A percentile compares a stretch with the other conserved stretches of the same genome.
Conservation (phyloP, 345 rosid species). For the Corchorus olitorius region DNA sequence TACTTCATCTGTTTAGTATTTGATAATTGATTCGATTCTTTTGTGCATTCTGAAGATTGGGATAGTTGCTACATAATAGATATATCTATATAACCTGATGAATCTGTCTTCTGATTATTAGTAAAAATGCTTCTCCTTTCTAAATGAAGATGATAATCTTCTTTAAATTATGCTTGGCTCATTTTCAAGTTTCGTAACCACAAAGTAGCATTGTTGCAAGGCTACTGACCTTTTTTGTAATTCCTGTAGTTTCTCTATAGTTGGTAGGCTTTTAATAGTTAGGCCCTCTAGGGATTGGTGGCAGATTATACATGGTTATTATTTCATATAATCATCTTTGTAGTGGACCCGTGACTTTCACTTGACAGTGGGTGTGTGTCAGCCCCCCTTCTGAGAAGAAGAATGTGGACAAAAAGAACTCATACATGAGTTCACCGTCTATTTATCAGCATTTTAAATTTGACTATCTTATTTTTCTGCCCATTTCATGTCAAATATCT, state of each 20-base stretch:
- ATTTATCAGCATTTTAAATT: background rate
- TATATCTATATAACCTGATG: background rate
- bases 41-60: background rate
- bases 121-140: background rate
- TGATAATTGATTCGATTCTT: background rate
- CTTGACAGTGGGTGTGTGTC: background rate
- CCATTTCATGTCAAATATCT: background rate
- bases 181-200: background rate
- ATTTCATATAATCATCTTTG: background rate
- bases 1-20: slow-evolving; percentile 3
- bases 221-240: background rate
- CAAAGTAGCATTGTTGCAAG: background rate
- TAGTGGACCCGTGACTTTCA: background rate
- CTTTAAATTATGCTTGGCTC: background rate
- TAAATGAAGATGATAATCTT: slow-evolving; percentile 10
- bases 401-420: background rate
- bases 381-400: background rate
- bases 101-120: slow-evolving; percentile 8
- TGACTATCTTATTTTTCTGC: background rate
- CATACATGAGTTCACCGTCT: background rate
- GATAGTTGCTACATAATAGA: background rate
- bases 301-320: background rate
- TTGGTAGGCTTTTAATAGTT: background rate
- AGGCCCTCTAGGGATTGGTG: background rate
- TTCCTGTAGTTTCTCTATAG: background rate